Conservation (phyloP, 495 filamentous ascomycete genomes). For the Podospora australis region DNA sequence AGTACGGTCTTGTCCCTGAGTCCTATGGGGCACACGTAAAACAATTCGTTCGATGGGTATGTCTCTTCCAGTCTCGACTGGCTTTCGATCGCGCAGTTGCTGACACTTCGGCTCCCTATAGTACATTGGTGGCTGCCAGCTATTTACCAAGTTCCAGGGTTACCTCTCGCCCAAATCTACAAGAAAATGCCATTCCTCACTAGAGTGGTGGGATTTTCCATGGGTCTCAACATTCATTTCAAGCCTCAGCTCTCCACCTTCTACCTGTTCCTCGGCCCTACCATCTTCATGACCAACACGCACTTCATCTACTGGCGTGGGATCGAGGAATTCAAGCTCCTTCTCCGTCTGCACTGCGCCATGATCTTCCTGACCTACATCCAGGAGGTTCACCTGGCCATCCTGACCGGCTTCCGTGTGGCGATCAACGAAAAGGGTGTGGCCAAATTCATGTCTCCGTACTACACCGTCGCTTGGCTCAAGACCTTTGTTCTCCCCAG, state of each 20-base stretch:
- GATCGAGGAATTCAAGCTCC: background rate
- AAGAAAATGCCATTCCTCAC: background rate
- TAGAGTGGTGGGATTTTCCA: background rate
- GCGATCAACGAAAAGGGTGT: background rate
- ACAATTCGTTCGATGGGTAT: constrained; percentile 45
- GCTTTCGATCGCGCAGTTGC: too few species aligned
- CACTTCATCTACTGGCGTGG: background rate
- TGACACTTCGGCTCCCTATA: too few species aligned
- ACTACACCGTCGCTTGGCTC: background rate
- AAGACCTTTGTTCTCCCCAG: background rate
- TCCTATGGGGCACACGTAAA: constrained; percentile 43
- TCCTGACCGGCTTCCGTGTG: background rate
- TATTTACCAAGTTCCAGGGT: background rate
- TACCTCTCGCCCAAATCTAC: background rate
- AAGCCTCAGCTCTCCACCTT: background rate
- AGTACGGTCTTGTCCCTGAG: constrained; percentile 48
- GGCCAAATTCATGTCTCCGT: background rate
- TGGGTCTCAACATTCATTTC: background rate
- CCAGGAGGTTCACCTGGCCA: background rate
- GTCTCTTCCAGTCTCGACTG: background rate
- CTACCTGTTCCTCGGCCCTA: background rate
- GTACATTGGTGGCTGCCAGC: constrained; percentile 2
- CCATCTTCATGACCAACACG: background rate
- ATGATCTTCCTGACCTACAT: background rate
- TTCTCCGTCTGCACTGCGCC: background rate